Base-by-base conservation (phyloP, 768 basidiomycete species). In the Boletus rubroflammeus region DNA sequence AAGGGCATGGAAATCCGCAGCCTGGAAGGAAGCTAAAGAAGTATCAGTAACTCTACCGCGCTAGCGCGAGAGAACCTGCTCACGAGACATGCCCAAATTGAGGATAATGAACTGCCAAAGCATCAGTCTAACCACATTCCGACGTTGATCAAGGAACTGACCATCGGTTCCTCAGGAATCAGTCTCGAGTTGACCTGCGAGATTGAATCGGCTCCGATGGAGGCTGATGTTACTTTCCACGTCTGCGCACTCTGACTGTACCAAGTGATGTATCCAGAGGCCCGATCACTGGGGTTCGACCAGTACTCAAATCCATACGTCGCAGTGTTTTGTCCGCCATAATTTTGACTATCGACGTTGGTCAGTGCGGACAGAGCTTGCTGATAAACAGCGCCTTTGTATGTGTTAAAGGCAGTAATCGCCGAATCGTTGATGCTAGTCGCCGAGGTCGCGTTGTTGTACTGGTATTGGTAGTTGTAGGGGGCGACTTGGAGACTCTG, bases 81-180 rank as follows among this genome's bases (percentile, higher is more conserved):
- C 56, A 78, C 77, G 80, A 28, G 91, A 80, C 74, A 94, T 81
- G 54, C 91, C 92, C 50, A 94, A 72, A 70, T 93, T 98, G 67
- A 98, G 60, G 60, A 98, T 84, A 50, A 94, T 75, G 66, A 85
- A 89, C 90, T 91, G 34, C 42, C 42, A 51, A 61, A 55, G 52
- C 2, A 43, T 59, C 36, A 62, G 57, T 47, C 8, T 25, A 25
- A 54, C 15, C 8, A 14, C 45, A 41, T 34, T 52, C 25, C 17
- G 35, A 13, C 28, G 11, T 43, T 25, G 13, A 35, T 54, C 54
- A 47, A 53, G 56, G 50, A 48, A 74, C 83, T 58, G 60, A 93
- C 91, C 93, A 98, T 88, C 2, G 97, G 96, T 68, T 99, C 97
- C 64, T 95, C 91, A 5, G 93, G 77, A 52, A 83, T 84, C 15